These are phyloP conservation scores for Tripterygium wilfordii DNA, from an alignment of 177 flowering plant species.

Conservation along the genomic window DNA sequence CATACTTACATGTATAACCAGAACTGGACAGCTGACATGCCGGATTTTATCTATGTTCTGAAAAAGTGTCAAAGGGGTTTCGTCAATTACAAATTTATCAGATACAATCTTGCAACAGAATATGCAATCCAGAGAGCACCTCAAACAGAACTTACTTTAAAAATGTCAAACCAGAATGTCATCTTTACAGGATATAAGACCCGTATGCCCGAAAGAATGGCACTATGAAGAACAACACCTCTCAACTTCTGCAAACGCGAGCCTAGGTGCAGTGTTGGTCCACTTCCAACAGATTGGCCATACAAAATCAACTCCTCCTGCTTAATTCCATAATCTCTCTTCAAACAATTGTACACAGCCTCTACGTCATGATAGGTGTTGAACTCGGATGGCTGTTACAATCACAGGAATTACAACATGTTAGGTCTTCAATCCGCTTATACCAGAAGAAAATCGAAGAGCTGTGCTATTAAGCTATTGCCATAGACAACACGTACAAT, in stretches of 20 bases:
- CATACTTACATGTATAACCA: conserved; percentile 90
- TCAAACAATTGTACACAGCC: conserved; percentile 87
- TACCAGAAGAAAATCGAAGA: neutral
- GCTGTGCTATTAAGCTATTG: too few species aligned
- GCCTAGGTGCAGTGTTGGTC: conserved; percentile 89
- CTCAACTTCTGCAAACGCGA: conserved; percentile 58
- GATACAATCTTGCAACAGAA: neutral
- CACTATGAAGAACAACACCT: conserved; percentile 92
- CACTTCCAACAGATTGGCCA: conserved; percentile 98
- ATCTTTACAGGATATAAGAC: conserved; percentile 88
- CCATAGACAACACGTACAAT: too few species aligned
- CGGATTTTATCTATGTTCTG: conserved; percentile 97
- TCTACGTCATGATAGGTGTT: conserved; percentile 97
- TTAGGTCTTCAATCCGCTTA: neutral
- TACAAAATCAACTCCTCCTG: conserved; percentile 88
- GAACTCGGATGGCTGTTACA: conserved; percentile 71
- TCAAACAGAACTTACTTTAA: conserved; percentile 50
- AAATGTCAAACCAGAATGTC: conserved; percentile 98
- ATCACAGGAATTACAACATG: conserved; percentile 2
- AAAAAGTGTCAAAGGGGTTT: conserved; percentile 8
- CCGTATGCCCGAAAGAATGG: conserved; percentile 89
- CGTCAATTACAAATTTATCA: conserved; percentile 3
- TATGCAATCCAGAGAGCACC: neutral
- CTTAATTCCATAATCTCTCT: conserved; percentile 66
- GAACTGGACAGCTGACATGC: conserved; percentile 71